Evolutionary conservation across 129 eudicot genomes (phyloP), one percentile per base, ranked within the genome.

Genomic region (Helianthus tuberosus): DNA sequence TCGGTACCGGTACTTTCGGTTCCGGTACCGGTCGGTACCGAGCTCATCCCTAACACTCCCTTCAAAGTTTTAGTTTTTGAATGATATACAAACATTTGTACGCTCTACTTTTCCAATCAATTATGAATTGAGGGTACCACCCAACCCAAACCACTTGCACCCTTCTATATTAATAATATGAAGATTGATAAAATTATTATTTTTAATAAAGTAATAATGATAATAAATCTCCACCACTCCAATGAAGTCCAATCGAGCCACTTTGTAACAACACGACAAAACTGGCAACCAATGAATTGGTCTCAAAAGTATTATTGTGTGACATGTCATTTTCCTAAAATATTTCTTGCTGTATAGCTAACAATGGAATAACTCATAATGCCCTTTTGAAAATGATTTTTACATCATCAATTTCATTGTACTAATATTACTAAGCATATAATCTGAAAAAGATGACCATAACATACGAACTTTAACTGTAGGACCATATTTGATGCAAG

Each of bases 221-320:
- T 43, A 51, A n/a, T 51, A 51, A 51, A 51, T 51, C 25, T 11
- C 75, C 75, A 70, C 50, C 35, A 54, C 38, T 11, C 8, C 10
- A 17, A 57, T 70, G 17, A 57, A 20, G 66, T 35, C 41, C 38
- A 54, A 46, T 52, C 41, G 44, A 39, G 64, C 51, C 3, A 71
- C 52, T 54, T 71, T 36, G 3, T 8, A 66, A 41, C 54, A 55
- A 64, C 66, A 55, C 59, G 54, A 39, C 54, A 55, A 71, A 55
- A 71, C 55, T 17, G 16, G 75, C 41, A 57, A 71, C 25, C 43
- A 71, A 54, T 12, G 13, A 17, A 15, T 16, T 39, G 47, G 46
- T 50, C 41, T 29, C 48, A 46, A 29, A 10, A 4, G 9, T 5
- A 41, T 5, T 41, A 4, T 14, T 69, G 11, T 70, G 64, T 53